Evolutionary conservation across 495 filamentous ascomycete genomes (phyloP).

Genomic region (Coniosporium apollinis): DNA sequence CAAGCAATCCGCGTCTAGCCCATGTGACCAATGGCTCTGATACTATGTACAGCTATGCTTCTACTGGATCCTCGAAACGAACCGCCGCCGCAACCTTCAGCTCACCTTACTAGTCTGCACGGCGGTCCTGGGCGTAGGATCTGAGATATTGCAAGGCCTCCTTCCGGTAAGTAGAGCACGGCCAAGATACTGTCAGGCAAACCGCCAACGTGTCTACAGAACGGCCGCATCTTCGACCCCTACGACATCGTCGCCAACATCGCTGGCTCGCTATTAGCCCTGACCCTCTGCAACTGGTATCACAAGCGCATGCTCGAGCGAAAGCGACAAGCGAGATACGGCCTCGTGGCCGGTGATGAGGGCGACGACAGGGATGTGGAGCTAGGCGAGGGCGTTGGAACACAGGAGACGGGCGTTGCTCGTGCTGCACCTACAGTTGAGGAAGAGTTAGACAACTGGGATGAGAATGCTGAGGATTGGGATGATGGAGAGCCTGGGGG

Average conservation of each 20-base stretch:
- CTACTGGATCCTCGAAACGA: conserved; percentile 95
- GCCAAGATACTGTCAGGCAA: conserved; percentile 4
- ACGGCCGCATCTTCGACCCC: conserved; percentile 64
- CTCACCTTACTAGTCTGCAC: conserved; percentile 73
- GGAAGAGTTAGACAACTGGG: conserved; percentile 17
- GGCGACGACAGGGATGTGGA: conserved; percentile 29
- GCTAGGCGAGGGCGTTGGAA: conserved; percentile 17
- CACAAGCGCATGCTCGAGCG: conserved; percentile 91
- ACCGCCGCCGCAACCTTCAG: conserved; percentile 66
- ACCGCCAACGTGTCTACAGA: conserved; percentile 18
- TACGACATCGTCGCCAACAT: conserved; percentile 81
- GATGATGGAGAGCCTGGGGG: conserved; percentile 7
- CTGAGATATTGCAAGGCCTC: conserved; percentile 67
- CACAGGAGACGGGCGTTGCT: conserved; percentile 6
- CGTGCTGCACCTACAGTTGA: conserved; percentile 4
- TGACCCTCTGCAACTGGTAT: conserved; percentile 72
- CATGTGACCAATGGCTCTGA: conserved; percentile 1
- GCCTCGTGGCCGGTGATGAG: conserved; percentile 38
- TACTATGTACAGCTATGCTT: conserved; percentile 40
- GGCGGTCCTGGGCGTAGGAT: conserved; percentile 55
- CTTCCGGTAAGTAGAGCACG: conserved; percentile 34
- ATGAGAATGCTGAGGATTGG: conserved; percentile 18
- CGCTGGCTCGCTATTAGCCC: conserved; percentile 51
- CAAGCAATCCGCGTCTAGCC: conserved; percentile 9
- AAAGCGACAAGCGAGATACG: conserved; percentile 59